A percentile compares a stretch with the other conserved stretches of the same genome.
phyloP scores from a whole-genome alignment of 1,139 yeast genomes.

The Blastobotrys arbuscula region DNA sequence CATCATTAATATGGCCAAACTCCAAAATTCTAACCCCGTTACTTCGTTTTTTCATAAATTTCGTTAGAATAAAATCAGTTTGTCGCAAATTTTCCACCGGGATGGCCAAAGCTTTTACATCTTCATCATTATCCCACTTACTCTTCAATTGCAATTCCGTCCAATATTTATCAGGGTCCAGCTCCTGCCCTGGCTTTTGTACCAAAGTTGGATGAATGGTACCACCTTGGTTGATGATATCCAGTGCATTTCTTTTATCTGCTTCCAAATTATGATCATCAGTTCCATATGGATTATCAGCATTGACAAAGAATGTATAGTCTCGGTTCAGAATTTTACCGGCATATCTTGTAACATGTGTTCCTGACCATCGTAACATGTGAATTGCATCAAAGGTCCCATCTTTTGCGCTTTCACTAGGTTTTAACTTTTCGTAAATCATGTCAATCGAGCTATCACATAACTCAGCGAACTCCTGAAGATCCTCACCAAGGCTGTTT shows the following conservation, averaged over 20 bases:
- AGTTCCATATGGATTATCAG: background rate
- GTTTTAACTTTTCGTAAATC: background rate
- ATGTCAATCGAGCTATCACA: background rate
- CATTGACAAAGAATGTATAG: background rate
- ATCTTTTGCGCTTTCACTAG: background rate
- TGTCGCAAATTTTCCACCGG: background rate
- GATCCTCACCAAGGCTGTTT: background rate
- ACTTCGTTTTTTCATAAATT: background rate
- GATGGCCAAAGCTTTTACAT: constrained; percentile 38
- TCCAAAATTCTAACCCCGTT: background rate
- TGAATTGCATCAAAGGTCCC: background rate
- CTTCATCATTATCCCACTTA: constrained; percentile 43
- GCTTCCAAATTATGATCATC: background rate
- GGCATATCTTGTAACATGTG: no score
- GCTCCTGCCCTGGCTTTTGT: constrained; percentile 34
- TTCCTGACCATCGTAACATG: no score
- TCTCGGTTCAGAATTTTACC: background rate
- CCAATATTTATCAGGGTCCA: constrained; percentile 51
- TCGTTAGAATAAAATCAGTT: background rate
- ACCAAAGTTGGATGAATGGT: constrained; percentile 63
- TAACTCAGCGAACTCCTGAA: background rate
- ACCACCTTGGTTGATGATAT: background rate
- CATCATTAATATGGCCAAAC: background rate
- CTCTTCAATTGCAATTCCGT: constrained; percentile 37
- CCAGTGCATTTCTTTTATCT: background rate